These are phyloP conservation scores for Backusella tuberculispora DNA, from an alignment of 192 early-diverging fungal species.

Conservation along the genomic window DNA sequence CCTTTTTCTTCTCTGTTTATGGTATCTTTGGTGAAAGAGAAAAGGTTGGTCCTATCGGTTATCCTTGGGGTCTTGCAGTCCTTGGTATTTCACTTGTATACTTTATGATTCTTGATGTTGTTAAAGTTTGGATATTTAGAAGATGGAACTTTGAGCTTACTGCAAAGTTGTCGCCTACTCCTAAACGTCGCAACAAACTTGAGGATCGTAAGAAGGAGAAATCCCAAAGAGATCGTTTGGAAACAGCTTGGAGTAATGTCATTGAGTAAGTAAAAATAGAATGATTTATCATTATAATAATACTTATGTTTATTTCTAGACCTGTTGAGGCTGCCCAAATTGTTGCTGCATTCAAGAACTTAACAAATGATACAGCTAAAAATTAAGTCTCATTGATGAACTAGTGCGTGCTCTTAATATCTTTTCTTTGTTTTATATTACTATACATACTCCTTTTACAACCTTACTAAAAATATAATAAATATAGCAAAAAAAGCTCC, in stretches of 20 bases:
- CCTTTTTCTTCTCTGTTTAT: slow-evolving; percentile 77
- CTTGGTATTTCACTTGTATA: slow-evolving; percentile 69
- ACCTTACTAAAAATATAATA: too few relatives aligned
- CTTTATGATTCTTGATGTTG: slow-evolving; percentile 78
- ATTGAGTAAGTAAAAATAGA: slow-evolving; percentile 10
- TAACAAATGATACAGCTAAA: not conserved
- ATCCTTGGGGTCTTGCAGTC: slow-evolving; percentile 66
- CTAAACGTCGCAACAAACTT: slow-evolving; percentile 58
- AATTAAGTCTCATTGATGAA: not conserved
- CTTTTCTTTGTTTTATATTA: slow-evolving; percentile 9
- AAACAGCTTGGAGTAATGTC: not conserved
- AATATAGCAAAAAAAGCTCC: too few relatives aligned
- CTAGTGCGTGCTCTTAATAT: not conserved
- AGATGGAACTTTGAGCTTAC: slow-evolving; percentile 86
- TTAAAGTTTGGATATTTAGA: slow-evolving; percentile 79
- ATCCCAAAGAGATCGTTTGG: slow-evolving; percentile 14
- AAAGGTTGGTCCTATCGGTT: slow-evolving; percentile 56
- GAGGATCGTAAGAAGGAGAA: slow-evolving; percentile 43
- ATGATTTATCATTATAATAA: not conserved
- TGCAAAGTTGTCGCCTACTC: slow-evolving; percentile 75
- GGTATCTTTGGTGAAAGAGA: slow-evolving; percentile 51
- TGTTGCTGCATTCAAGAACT: slow-evolving; percentile 30
- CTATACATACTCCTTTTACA: not conserved
- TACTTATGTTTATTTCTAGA: slow-evolving; percentile 4
- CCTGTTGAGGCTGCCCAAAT: slow-evolving; percentile 31